Percentiles rank a stretch among this genome's conserved stretches.
These are phyloP conservation scores for Fusarium xyrophilum DNA, from an alignment of 2,329 filamentous ascomycete species.

Conservation along the genomic window DNA sequence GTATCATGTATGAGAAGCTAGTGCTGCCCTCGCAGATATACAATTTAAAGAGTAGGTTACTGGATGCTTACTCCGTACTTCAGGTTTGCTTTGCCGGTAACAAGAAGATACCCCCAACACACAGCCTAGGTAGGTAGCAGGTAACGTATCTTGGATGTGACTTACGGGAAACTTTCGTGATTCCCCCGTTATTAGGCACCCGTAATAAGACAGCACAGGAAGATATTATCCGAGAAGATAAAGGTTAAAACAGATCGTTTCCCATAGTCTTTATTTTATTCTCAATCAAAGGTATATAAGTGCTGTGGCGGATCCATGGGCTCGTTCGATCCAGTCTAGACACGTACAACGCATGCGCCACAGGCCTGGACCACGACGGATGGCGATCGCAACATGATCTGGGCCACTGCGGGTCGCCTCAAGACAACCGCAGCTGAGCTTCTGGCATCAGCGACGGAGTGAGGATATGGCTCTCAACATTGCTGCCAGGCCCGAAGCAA, in stretches of 20 bases:
- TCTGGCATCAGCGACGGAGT: constrained; percentile 4
- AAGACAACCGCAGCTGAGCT: neutral
- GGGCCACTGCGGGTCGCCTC: constrained; percentile 26
- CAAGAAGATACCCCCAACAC: neutral
- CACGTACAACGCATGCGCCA: constrained; percentile 28
- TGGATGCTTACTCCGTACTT: neutral
- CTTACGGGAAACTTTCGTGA: neutral
- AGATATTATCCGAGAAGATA: constrained; percentile 10
- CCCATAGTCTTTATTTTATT: neutral
- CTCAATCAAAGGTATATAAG: neutral
- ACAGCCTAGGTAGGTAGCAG: no score
- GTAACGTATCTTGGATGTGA: neutral
- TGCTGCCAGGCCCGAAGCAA: neutral
- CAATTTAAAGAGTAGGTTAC: neutral
- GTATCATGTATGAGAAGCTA: neutral
- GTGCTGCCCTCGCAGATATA: neutral
- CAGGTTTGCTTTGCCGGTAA: neutral
- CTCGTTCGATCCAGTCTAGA: constrained; percentile 34
- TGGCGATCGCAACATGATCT: constrained; percentile 10
- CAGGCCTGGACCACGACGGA: constrained; percentile 27
- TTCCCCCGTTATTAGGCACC: neutral
- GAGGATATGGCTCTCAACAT: neutral
- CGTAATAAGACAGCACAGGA: neutral
- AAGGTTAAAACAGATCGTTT: constrained; percentile 5
- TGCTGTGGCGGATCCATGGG: neutral